Percentiles rank a stretch among this genome's conserved stretches.
Evolutionary conservation across 169 alveolate species (phyloP).

Genomic region (Cryptosporidium canis): DNA sequence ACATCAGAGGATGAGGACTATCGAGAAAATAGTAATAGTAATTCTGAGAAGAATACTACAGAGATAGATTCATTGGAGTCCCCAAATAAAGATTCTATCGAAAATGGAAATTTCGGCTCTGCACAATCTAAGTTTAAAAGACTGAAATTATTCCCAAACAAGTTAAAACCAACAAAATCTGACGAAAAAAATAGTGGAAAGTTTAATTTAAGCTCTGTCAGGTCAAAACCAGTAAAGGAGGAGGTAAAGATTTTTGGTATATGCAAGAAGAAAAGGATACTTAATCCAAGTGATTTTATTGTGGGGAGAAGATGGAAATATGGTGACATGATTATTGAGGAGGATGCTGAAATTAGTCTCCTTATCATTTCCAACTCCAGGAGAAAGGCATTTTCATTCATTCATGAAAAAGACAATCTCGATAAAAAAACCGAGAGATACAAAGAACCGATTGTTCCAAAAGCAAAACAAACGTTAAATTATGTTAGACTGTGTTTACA

Average conservation of each 20-base stretch:
- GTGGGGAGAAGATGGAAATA: slow-evolving; percentile 41
- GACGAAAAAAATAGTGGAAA: not conserved
- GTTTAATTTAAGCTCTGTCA: not conserved
- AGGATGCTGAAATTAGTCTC: not conserved
- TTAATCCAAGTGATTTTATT: slow-evolving; percentile 46
- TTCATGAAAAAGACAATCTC: slow-evolving; percentile 37
- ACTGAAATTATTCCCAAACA: slow-evolving; percentile 31
- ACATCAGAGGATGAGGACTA: slow-evolving; percentile 45
- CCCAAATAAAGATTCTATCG: not conserved
- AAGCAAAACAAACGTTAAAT: slow-evolving; percentile 41
- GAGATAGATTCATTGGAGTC: not conserved
- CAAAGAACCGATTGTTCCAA: slow-evolving; percentile 13
- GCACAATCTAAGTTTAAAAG: not conserved
- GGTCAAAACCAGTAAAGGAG: not conserved
- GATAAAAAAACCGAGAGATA: not conserved
- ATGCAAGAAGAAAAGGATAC: slow-evolving; percentile 9
- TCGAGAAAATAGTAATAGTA: not conserved
- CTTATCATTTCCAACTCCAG: slow-evolving; percentile 45
- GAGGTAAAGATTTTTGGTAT: not conserved
- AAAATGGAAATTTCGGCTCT: not conserved
- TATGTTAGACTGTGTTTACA: slow-evolving; percentile 54
- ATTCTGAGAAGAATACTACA: not conserved
- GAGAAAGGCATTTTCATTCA: slow-evolving; percentile 36
- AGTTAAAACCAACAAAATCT: not conserved
- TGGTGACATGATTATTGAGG: slow-evolving; percentile 34